These are phyloP conservation scores for Penicilliopsis zonata DNA, from an alignment of 495 filamentous ascomycete genomes.

Conservation along the genomic window DNA sequence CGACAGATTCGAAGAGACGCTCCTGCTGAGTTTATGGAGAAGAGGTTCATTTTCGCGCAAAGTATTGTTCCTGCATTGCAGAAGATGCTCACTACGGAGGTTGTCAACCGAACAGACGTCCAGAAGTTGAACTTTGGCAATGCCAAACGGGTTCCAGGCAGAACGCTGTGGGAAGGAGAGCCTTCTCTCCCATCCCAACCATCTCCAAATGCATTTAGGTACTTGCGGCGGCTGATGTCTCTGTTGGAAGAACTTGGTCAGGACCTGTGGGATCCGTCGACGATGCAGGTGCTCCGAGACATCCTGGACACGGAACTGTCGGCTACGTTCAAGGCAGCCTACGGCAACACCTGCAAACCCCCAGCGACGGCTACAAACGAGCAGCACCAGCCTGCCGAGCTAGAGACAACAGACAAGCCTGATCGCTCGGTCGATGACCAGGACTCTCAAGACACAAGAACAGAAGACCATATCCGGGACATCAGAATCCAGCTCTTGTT, in stretches of 20 bases:
- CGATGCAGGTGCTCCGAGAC: slow-evolving; percentile 50
- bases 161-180: slow-evolving; percentile 64
- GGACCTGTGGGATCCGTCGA: slow-evolving; percentile 75
- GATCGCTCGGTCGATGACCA: not conserved
- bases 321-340: not conserved
- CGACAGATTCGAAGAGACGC: slow-evolving; percentile 59
- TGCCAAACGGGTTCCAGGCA: slow-evolving; percentile 21
- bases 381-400: slow-evolving; percentile 1
- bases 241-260: slow-evolving; percentile 58
- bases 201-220: slow-evolving; percentile 62
- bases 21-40: slow-evolving; percentile 31
- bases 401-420: slow-evolving; percentile 3
- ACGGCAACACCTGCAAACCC: not conserved
- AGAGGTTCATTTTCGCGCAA: slow-evolving; percentile 26
- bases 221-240: slow-evolving; percentile 50
- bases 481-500: slow-evolving; percentile 64
- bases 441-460: not conserved
- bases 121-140: slow-evolving; percentile 1
- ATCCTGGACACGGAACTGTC: slow-evolving; percentile 27
- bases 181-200: slow-evolving; percentile 73
- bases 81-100: slow-evolving; percentile 31
- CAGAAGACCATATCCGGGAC: slow-evolving; percentile 26
- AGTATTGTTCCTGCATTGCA: slow-evolving; percentile 46
- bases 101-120: slow-evolving; percentile 9
- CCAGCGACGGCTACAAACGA: slow-evolving; percentile 1